Evolutionary conservation across 2,329 filamentous ascomycete genomes (phyloP).

Genomic region (Stemphylium lycopersici): DNA sequence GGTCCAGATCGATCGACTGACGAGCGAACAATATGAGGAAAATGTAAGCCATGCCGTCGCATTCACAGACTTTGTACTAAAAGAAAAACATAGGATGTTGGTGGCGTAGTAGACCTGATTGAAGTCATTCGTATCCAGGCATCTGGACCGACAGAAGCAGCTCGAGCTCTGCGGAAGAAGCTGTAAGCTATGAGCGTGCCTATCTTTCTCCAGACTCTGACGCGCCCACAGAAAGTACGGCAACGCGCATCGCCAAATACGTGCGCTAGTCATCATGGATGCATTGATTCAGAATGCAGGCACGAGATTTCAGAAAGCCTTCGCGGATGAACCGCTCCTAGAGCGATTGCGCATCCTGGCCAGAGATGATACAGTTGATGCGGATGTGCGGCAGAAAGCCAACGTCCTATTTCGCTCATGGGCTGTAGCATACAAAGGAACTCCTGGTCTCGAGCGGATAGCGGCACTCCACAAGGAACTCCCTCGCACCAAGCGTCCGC

Average conservation of each 20-base stretch:
- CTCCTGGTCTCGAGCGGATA: slow-evolving; percentile 78
- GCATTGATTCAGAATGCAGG: slow-evolving; percentile 95
- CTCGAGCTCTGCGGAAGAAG: slow-evolving; percentile 93
- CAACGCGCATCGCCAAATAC: slow-evolving; percentile 87
- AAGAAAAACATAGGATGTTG: slow-evolving; percentile 60
- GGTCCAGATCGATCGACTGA: slow-evolving; percentile 88
- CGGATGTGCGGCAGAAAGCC: slow-evolving; percentile 86
- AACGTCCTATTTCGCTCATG: slow-evolving; percentile 85
- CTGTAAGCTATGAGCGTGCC: slow-evolving; percentile 60
- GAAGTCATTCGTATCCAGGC: slow-evolving; percentile 91
- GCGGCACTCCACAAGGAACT: slow-evolving; percentile 77
- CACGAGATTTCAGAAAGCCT: slow-evolving; percentile 80
- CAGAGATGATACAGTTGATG: slow-evolving; percentile 82
- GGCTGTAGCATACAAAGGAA: slow-evolving; percentile 80
- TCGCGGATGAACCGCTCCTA: slow-evolving; percentile 88
- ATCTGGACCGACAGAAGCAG: slow-evolving; percentile 85
- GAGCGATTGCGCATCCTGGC: slow-evolving; percentile 89
- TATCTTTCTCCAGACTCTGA: slow-evolving; percentile 17
- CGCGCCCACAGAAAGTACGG: slow-evolving; percentile 77
- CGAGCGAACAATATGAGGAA: slow-evolving; percentile 85
- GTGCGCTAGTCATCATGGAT: slow-evolving; percentile 87
- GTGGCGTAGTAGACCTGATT: slow-evolving; percentile 90
- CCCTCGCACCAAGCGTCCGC: slow-evolving; percentile 65
- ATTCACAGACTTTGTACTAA: neutral
- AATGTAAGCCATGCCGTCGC: slow-evolving; percentile 54